These are phyloP conservation scores for Ophiocordyceps camponoti-saundersi DNA, from an alignment of 2,329 filamentous ascomycete species.

Conservation along the genomic window DNA sequence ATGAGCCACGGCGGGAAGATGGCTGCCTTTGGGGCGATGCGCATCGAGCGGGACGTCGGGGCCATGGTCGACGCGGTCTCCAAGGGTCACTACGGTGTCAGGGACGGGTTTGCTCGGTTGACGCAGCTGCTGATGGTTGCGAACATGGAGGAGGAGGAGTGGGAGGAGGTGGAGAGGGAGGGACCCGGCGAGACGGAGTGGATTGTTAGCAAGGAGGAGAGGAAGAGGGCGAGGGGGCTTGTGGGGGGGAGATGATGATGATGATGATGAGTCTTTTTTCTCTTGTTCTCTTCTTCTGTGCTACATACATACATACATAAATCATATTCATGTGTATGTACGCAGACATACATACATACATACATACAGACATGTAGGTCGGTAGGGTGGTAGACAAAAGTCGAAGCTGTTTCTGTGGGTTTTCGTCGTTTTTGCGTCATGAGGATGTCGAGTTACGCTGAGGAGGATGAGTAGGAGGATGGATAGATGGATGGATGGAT, in stretches of 20 bases:
- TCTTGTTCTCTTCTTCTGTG: too few species aligned
- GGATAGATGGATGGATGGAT: too few species aligned
- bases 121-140: conserved; percentile 71
- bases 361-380: too few species aligned
- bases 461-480: too few species aligned
- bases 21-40: conserved; percentile 65
- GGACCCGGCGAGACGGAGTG: conserved; percentile 51
- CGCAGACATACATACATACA: too few species aligned
- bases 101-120: conserved; percentile 61
- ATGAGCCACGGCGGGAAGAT: conserved; percentile 65
- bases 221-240: conserved; percentile 52
- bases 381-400: too few species aligned
- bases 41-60: conserved; percentile 70
- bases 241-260: conserved; percentile 22
- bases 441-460: too few species aligned
- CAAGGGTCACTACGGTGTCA: conserved; percentile 56
- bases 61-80: conserved; percentile 54
- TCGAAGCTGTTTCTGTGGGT: too few species aligned
- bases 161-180: conserved; percentile 52
- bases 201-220: conserved; percentile 58
- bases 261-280: not conserved
- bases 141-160: conserved; percentile 93
- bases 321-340: too few species aligned
- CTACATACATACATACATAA: too few species aligned
- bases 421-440: too few species aligned